Percentiles rank a stretch among this genome's conserved stretches.
phyloP scores from a whole-genome alignment of 2,329 filamentous ascomycete species.

The Microdochium bolleyi region DNA sequence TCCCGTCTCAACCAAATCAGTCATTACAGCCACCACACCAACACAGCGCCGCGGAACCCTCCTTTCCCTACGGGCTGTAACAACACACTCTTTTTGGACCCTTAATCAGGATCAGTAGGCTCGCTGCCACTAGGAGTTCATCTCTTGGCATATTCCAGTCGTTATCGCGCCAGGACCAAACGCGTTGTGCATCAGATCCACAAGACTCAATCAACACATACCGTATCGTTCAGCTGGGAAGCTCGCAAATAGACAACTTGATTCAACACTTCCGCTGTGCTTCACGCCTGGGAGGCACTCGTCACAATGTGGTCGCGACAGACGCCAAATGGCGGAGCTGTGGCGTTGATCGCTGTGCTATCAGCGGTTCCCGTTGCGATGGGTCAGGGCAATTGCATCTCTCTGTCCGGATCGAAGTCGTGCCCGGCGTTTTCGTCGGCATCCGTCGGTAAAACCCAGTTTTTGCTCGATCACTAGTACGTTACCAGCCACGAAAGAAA shows the following conservation, averaged over 20 bases:
- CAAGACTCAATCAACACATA: too few species aligned
- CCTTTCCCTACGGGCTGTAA: not conserved
- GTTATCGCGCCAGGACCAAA: too few species aligned
- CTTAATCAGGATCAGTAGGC: not conserved
- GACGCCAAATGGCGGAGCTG: not conserved
- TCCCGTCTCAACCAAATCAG: not conserved
- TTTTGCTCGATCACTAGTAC: not conserved
- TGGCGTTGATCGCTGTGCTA: not conserved
- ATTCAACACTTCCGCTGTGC: too few species aligned
- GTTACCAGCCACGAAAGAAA: not conserved
- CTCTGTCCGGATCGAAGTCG: not conserved
- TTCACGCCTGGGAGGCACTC: not conserved
- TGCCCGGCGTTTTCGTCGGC: not conserved
- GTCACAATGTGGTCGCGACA: not conserved
- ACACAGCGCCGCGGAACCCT: constrained; percentile 1
- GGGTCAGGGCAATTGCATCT: not conserved
- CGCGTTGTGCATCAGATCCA: too few species aligned
- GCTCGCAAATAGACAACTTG: too few species aligned
- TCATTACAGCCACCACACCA: not conserved
- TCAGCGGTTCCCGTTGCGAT: not conserved
- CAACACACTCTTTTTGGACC: not conserved
- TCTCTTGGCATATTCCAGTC: not conserved
- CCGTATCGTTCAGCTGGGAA: too few species aligned
- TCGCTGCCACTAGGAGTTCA: not conserved
- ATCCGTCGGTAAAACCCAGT: not conserved